Evolutionary conservation across 2,329 filamentous ascomycete species (phyloP).

Genomic region (Claviceps cyperi): DNA sequence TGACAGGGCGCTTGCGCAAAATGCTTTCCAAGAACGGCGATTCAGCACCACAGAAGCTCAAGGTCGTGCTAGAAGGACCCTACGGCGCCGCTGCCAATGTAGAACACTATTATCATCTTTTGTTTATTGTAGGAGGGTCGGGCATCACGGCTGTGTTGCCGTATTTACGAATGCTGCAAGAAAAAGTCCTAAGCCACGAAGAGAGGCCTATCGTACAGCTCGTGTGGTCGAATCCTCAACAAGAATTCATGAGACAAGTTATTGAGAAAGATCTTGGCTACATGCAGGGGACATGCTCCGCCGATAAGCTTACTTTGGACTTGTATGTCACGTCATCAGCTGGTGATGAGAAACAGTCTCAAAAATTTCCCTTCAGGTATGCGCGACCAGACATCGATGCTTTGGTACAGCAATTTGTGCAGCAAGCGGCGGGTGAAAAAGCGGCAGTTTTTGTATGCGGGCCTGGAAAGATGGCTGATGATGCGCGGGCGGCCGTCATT

Average conservation of each 20-base stretch:
- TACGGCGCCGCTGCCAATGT: not conserved
- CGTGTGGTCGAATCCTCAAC: not conserved
- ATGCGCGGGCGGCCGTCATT: conserved; percentile 16
- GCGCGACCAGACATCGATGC: not conserved
- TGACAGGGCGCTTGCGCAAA: conserved; percentile 18
- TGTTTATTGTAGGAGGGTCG: conserved; percentile 24
- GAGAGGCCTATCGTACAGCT: not conserved
- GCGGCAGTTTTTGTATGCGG: conserved; percentile 23
- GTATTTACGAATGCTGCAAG: conserved; percentile 15
- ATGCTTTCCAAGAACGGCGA: conserved; percentile 9
- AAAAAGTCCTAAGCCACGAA: not conserved
- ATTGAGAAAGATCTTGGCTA: not conserved
- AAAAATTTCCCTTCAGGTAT: not conserved
- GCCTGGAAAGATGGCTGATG: conserved; percentile 22
- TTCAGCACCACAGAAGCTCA: not conserved
- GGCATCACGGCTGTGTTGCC: conserved; percentile 22
- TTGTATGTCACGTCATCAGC: not conserved
- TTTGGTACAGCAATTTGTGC: not conserved
- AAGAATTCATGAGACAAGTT: not conserved
- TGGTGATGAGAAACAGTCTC: not conserved
- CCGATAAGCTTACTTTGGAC: not conserved
- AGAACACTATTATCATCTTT: not conserved
- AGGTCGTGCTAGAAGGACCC: not conserved
- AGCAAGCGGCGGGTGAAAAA: conserved; percentile 7
- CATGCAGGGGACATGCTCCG: not conserved